Percentiles rank a stretch among this genome's conserved stretches.
phyloP scores from a whole-genome alignment of 768 basidiomycete species.

The Leccinum incarnatum region DNA sequence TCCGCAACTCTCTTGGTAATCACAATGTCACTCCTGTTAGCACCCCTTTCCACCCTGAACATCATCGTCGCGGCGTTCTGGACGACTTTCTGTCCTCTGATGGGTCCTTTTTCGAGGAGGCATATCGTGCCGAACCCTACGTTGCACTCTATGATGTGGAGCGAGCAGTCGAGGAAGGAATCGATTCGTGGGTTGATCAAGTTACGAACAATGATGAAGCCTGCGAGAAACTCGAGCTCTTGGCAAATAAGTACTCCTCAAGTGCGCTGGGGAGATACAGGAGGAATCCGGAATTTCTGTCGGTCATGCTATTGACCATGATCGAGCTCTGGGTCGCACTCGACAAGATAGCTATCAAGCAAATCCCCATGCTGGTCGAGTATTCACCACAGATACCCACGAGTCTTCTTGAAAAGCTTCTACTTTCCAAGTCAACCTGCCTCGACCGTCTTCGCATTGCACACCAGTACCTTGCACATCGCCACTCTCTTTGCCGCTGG shows the following conservation, averaged over 20 bases:
- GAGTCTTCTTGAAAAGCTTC: constrained; percentile 18
- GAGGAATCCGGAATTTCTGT: constrained; percentile 34
- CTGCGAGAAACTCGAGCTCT: constrained; percentile 18
- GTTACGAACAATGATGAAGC: constrained; percentile 10
- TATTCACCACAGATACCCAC: constrained; percentile 32
- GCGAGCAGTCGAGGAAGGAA: constrained; percentile 24
- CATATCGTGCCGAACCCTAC: constrained; percentile 7
- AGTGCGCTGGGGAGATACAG: constrained; percentile 14
- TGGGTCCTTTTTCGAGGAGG: constrained; percentile 8
- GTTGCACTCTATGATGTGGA: constrained; percentile 38
- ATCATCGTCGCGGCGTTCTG: constrained; percentile 9
- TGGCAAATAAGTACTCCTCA: constrained; percentile 24
- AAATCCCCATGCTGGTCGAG: constrained; percentile 28
- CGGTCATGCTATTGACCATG: constrained; percentile 37
- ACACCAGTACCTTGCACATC: constrained; percentile 30
- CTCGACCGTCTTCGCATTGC: constrained; percentile 28
- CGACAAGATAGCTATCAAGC: constrained; percentile 23
- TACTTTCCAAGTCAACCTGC: constrained; percentile 26
- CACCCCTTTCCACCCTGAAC: constrained; percentile 1
- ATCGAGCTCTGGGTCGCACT: constrained; percentile 36
- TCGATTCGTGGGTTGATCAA: constrained; percentile 33
- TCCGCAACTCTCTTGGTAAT: constrained; percentile 19
- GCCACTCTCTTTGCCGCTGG: constrained; percentile 19
- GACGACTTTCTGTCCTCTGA: constrained; percentile 15
- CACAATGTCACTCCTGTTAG: accelerated